phyloP scores from a whole-genome alignment of 1,284 basidiomycete genomes.

The Sparassis latifolia region DNA sequence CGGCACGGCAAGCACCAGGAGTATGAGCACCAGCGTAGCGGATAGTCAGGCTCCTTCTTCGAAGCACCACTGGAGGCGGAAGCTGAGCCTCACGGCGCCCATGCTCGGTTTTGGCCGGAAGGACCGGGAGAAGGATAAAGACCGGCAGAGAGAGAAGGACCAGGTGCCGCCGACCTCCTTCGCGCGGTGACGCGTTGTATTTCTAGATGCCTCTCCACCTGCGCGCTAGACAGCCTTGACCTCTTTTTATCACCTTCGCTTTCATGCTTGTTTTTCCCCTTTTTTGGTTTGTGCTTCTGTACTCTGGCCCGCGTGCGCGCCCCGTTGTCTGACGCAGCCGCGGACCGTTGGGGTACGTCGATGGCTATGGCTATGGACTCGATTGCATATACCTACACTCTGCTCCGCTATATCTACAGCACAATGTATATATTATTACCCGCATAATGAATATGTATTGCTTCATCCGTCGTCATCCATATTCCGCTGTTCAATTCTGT shows the following conservation, averaged over 20 bases:
- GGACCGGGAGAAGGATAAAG: constrained; percentile 11
- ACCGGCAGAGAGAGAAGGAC: constrained; percentile 1
- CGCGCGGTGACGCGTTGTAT: neutral
- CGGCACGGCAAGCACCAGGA: constrained; percentile 1
- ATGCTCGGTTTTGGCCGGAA: constrained; percentile 52
- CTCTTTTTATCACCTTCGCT: constrained; percentile 5
- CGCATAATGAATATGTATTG: constrained; percentile 1
- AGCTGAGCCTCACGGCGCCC: constrained; percentile 61
- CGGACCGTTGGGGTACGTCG: neutral
- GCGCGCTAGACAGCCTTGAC: neutral
- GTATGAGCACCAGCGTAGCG: constrained; percentile 7
- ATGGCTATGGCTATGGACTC: neutral
- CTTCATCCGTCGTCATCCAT: neutral
- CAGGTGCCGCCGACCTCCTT: constrained; percentile 5
- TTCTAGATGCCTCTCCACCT: neutral
- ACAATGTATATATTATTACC: constrained; percentile 6
- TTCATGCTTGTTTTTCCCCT: neutral
- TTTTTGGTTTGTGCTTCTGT: neutral
- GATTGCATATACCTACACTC: neutral
- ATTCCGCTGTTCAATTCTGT: no score
- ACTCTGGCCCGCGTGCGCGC: neutral
- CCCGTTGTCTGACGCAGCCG: neutral
- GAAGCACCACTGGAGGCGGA: constrained; percentile 46
- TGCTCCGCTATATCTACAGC: constrained; percentile 4
- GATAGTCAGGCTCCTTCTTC: constrained; percentile 11